A percentile compares a stretch with the other conserved stretches of the same genome.
These are phyloP conservation scores for Kickxella alabastrina DNA, from an alignment of 192 early-diverging fungal species.

Conservation along the genomic window DNA sequence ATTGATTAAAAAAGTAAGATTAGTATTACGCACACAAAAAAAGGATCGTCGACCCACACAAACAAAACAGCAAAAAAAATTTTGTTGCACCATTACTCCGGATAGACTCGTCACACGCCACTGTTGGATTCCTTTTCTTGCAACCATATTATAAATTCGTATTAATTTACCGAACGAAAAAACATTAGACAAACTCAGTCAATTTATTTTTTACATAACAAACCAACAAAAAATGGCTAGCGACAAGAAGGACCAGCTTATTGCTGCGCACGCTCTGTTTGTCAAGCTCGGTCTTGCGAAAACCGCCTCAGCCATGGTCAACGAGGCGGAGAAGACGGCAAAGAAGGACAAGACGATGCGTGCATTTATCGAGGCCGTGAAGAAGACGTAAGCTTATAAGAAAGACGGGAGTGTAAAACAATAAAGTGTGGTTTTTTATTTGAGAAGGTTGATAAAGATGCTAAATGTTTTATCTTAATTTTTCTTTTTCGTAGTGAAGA, in stretches of 20 bases:
- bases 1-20: neutral
- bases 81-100: too few relatives aligned
- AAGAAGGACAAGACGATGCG: slow-evolving; percentile 6
- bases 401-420: too few relatives aligned
- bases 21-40: neutral
- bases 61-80: too few relatives aligned
- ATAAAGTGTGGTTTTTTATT: neutral
- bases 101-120: too few relatives aligned
- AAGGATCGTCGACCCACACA: too few relatives aligned
- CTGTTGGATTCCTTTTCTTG: too few relatives aligned
- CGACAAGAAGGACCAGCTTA: slow-evolving; percentile 19
- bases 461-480: neutral
- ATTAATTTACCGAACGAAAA: too few relatives aligned
- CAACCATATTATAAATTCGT: too few relatives aligned
- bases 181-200: too few relatives aligned
- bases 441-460: neutral
- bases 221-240: slow-evolving; percentile 21
- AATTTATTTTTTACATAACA: neutral
- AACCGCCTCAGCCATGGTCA: slow-evolving; percentile 17
- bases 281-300: slow-evolving; percentile 21
- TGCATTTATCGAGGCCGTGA: slow-evolving; percentile 10
- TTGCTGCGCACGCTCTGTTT: slow-evolving; percentile 15
- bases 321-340: slow-evolving; percentile 11
- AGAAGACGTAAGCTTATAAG: too few relatives aligned
- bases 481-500: neutral